Evolutionary conservation across 192 early-diverging fungal species (phyloP), one percentile per base, ranked within the genome.

Genomic region (Piromyces sp.): DNA sequence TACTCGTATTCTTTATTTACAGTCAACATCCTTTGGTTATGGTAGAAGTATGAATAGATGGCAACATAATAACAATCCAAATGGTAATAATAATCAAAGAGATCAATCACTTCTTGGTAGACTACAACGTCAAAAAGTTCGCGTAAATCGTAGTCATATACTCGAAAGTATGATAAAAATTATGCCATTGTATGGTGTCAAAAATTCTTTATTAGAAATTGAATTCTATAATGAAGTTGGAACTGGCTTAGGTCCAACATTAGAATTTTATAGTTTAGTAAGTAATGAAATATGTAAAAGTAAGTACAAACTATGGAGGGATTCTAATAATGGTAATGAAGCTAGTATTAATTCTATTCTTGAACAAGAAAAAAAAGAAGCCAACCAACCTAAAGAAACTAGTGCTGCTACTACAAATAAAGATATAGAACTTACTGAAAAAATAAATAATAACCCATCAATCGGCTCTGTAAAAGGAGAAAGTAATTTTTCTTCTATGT

Each of bases 141-240:
- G 94, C 0, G 93, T 98, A 19, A 88, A 91, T 3, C 88, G 96
- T 30, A 84, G 85, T 15, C 87, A 91, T 29, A 89, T 97, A 33
- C 84, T 98, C 1, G 94, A 95, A 79, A 93, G 91, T 3, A 94
- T 96, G 83, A 87, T 94, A 29, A 93, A 95, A 80, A 93, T 98
- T 29, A 88, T 97, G 84, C 92, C 95, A 51, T 83, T 95, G 37
- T 96, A 95, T 83, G 93, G 92, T n/a, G 88, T 85, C 5, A 85
- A 86, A 5, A 90, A 92, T 30, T 85, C 93, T 11, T 86, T 94
- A 79, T 85, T 98, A 29, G 96, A 98, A 82, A 90, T 98, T 26
- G 95, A 98, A 84, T 98, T 96, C 81, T 93, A 93, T 84, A 94
- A 96, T 81, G 96, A 98, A 80, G 95, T 94, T 30, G 96, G 96